These are phyloP conservation scores for Fusarium sp. DNA, from an alignment of 2,329 filamentous ascomycete species.

Conservation along the genomic window DNA sequence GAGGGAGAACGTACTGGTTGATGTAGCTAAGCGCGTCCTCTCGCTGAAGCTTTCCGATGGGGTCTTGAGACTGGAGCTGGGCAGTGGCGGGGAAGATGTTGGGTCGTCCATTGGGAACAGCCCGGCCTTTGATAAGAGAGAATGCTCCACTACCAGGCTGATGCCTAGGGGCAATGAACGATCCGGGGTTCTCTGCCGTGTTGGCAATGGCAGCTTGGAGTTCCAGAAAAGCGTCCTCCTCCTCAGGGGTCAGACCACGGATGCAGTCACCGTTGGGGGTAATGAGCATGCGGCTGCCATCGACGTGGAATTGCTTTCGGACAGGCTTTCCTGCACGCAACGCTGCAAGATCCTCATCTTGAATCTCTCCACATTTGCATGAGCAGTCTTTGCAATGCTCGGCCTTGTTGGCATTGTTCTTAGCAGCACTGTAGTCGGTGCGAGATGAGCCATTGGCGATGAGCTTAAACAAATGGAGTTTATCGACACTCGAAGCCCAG, in stretches of 20 bases:
- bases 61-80: conserved; percentile 62
- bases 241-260: conserved; percentile 73
- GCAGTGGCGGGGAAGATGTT: conserved; percentile 66
- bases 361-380: conserved; percentile 53
- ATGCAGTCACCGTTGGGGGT: conserved; percentile 81
- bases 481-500: conserved; percentile 48
- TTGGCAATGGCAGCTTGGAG: conserved; percentile 69
- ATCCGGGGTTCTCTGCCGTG: conserved; percentile 61
- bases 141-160: conserved; percentile 65
- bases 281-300: conserved; percentile 74
- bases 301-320: conserved; percentile 65
- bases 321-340: conserved; percentile 67
- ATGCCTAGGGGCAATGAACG: conserved; percentile 66
- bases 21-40: conserved; percentile 74
- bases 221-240: conserved; percentile 75
- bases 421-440: conserved; percentile 37
- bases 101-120: conserved; percentile 70
- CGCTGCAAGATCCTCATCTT: conserved; percentile 61
- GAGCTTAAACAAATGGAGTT: conserved; percentile 51
- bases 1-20: conserved; percentile 73
- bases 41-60: conserved; percentile 71
- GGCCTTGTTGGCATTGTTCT: conserved; percentile 34
- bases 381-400: conserved; percentile 49
- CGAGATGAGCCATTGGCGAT: conserved; percentile 45
- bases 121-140: conserved; percentile 70